Evolutionary conservation across 345 rosid species (phyloP).

Genomic region (Brassica juncea): DNA sequence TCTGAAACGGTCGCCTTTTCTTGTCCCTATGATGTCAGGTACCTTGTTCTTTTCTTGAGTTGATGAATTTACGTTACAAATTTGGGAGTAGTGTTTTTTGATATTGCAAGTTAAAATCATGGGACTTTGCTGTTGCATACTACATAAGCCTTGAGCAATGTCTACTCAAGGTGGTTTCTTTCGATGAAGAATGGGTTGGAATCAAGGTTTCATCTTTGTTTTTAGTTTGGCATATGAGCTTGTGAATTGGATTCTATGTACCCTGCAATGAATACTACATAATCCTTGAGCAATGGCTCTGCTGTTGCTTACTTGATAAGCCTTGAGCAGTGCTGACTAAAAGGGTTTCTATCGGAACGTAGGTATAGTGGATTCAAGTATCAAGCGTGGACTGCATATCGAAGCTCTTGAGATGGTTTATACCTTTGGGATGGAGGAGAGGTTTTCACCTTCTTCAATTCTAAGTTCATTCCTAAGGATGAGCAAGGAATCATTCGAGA

Average conservation of each 20-base stretch:
- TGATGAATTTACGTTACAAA: background rate
- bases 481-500: constrained; percentile 52
- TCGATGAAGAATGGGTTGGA: background rate
- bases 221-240: background rate
- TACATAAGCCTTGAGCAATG: too few relatives aligned
- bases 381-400: constrained; percentile 22
- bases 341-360: background rate
- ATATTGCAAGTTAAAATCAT: too few relatives aligned
- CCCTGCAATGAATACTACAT: background rate
- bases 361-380: constrained; percentile 49
- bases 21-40: constrained; percentile 61
- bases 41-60: constrained; percentile 1
- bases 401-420: constrained; percentile 65
- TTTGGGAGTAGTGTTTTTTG: too few relatives aligned
- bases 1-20: constrained; percentile 49
- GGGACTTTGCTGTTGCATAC: too few relatives aligned
- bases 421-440: constrained; percentile 60
- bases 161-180: constrained; percentile 11
- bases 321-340: background rate
- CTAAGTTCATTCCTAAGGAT: constrained; percentile 53
- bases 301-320: background rate
- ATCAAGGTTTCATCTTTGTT: background rate
- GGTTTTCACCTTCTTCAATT: constrained; percentile 53
- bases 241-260: constrained; percentile 5
- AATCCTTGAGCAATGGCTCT: background rate